A percentile compares a stretch with the other conserved stretches of the same genome.
phyloP scores from a whole-genome alignment of 495 filamentous ascomycete genomes.

The Aspergillus conjunctus region DNA sequence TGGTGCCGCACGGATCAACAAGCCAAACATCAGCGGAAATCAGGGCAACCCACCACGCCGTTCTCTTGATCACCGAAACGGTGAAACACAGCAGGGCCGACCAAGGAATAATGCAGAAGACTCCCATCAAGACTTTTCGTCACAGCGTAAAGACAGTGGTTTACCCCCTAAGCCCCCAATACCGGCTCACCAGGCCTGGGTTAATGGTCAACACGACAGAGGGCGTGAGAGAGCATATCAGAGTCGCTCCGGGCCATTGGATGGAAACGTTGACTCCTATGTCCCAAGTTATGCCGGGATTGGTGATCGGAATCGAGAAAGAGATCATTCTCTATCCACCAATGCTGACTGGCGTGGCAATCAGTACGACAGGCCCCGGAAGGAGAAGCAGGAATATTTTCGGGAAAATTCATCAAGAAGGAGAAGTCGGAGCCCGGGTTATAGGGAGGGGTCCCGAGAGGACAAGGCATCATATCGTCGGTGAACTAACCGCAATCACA shows the following conservation, averaged over 20 bases:
- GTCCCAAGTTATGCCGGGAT: slow-evolving; percentile 38
- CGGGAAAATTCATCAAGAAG: slow-evolving; percentile 37
- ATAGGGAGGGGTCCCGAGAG: slow-evolving; percentile 29
- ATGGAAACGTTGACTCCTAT: slow-evolving; percentile 44
- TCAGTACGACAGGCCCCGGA: slow-evolving; percentile 20
- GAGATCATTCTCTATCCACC: slow-evolving; percentile 20
- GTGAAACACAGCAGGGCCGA: slow-evolving; percentile 16
- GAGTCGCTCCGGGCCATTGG: slow-evolving; percentile 28
- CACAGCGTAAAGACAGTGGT: slow-evolving; percentile 36
- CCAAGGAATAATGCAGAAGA: slow-evolving; percentile 23
- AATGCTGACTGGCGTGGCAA: slow-evolving; percentile 30
- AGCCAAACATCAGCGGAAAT: slow-evolving; percentile 28
- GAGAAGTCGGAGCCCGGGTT: slow-evolving; percentile 44
- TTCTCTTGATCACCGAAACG: slow-evolving; percentile 25
- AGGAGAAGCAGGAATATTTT: slow-evolving; percentile 33
- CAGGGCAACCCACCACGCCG: slow-evolving; percentile 31
- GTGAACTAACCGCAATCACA: slow-evolving; percentile 10
- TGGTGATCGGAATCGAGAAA: slow-evolving; percentile 32
- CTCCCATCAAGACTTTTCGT: slow-evolving; percentile 26
- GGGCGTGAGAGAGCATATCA: slow-evolving; percentile 37
- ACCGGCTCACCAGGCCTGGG: slow-evolving; percentile 36
- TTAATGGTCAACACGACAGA: slow-evolving; percentile 30
- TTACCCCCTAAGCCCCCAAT: slow-evolving; percentile 46
- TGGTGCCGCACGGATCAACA: slow-evolving; percentile 31
- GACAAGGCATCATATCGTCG: slow-evolving; percentile 22